These are phyloP conservation scores for Microdochium nivale DNA, from an alignment of 2,329 filamentous ascomycete species.

Conservation along the genomic window DNA sequence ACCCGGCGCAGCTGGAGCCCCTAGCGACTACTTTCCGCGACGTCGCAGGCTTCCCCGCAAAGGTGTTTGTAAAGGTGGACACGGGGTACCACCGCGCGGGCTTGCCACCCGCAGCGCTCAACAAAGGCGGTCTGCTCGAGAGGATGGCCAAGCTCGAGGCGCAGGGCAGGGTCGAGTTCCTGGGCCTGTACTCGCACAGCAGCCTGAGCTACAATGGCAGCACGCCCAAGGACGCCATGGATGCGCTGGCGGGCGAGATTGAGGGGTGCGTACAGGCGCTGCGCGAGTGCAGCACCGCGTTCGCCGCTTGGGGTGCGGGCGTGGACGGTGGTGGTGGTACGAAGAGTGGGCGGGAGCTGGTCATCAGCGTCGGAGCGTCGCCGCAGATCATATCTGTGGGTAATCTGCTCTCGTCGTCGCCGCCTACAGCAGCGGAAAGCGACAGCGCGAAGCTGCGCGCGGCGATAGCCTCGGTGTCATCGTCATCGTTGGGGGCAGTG, in stretches of 20 bases:
- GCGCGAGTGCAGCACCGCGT: not conserved
- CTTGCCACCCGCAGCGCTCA: slow-evolving; percentile 32
- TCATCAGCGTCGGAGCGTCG: slow-evolving; percentile 22
- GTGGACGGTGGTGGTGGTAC: too few species aligned
- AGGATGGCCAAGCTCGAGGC: slow-evolving; percentile 18
- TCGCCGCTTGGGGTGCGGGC: slow-evolving; percentile 5
- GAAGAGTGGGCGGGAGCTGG: slow-evolving; percentile 7
- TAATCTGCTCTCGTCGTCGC: slow-evolving; percentile 10
- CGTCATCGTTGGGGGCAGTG: too few species aligned
- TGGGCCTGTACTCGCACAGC: slow-evolving; percentile 23
- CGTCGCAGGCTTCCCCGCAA: slow-evolving; percentile 16
- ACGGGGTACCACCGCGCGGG: slow-evolving; percentile 57
- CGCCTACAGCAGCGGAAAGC: not conserved
- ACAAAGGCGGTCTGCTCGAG: slow-evolving; percentile 26
- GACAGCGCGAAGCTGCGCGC: not conserved
- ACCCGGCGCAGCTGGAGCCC: slow-evolving; percentile 34
- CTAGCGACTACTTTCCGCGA: slow-evolving; percentile 19
- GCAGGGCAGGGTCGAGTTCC: slow-evolving; percentile 4
- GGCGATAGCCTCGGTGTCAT: slow-evolving; percentile 1
- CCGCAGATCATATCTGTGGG: slow-evolving; percentile 19
- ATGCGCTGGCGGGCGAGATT: slow-evolving; percentile 18
- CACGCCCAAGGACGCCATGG: slow-evolving; percentile 17
- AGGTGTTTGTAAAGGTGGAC: slow-evolving; percentile 53
- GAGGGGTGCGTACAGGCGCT: slow-evolving; percentile 18
- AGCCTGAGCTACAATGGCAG: slow-evolving; percentile 21